phyloP scores from a whole-genome alignment of 208 protist genomes.

The Blastocrithidia nonstop region DNA sequence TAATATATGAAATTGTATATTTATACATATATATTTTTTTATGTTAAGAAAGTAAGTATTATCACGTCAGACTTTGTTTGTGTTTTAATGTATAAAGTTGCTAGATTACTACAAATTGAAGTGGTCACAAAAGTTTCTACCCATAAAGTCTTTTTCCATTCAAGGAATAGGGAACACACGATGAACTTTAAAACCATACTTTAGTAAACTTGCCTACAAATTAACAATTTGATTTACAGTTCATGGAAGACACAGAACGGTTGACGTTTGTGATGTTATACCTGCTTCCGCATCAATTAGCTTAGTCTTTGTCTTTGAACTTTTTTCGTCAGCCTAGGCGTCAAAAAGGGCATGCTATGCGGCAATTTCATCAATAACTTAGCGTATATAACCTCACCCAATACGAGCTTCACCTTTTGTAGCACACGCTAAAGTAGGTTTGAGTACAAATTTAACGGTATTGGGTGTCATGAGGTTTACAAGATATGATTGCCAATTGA shows the following conservation, averaged over 20 bases:
- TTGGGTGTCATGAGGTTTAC: too few relatives aligned
- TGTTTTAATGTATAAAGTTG: background rate
- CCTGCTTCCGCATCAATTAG: background rate
- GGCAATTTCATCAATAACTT: conserved; percentile 40
- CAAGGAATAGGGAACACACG: conserved; percentile 60
- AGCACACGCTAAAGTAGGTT: conserved; percentile 32
- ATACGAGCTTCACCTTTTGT: conserved; percentile 63
- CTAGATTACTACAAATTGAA: conserved; percentile 15
- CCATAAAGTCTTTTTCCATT: conserved; percentile 63
- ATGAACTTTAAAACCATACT: conserved; percentile 58
- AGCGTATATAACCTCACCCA: conserved; percentile 59
- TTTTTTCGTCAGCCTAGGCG: background rate
- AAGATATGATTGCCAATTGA: too few relatives aligned
- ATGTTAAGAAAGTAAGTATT: background rate
- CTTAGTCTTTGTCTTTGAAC: background rate
- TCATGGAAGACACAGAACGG: conserved; percentile 65
- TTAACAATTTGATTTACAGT: conserved; percentile 80
- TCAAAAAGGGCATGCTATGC: background rate
- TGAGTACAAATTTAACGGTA: conserved; percentile 63
- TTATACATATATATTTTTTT: background rate
- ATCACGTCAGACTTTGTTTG: background rate
- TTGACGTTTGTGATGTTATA: background rate
- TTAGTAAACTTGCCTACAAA: conserved; percentile 70
- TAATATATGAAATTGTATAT: background rate
- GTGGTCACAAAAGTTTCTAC: conserved; percentile 62